Evolutionary conservation across 73 alveolate genomes (phyloP).

Genomic region (Paramecium primaurelia): DNA sequence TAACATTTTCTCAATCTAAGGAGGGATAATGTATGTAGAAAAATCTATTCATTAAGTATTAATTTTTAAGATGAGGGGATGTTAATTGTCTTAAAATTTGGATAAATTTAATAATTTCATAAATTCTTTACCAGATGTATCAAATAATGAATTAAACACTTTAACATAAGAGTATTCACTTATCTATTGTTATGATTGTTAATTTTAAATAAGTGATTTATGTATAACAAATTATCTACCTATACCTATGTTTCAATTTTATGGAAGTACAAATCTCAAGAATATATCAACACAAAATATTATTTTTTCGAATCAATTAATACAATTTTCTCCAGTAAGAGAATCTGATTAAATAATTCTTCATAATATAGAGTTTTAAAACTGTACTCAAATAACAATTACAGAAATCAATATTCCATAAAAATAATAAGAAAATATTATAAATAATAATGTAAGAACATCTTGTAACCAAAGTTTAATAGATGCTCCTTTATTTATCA

Average conservation of each 20-base stretch:
- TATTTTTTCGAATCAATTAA: not conserved
- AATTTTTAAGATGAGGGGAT: not conserved
- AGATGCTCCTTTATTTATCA: not conserved
- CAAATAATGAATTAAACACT: not conserved
- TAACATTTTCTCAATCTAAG: not conserved
- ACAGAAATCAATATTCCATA: not conserved
- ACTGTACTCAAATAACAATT: not conserved
- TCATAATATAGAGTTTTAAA: not conserved
- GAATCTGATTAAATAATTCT: not conserved
- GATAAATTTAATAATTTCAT: not conserved
- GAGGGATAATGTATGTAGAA: not conserved
- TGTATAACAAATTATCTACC: not conserved
- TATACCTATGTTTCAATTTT: not conserved
- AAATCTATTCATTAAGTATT: not conserved
- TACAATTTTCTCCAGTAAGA: not conserved
- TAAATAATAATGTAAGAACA: not conserved
- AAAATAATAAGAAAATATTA: not conserved
- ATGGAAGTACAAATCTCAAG: not conserved
- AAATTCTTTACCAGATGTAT: not conserved
- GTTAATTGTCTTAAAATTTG: not conserved
- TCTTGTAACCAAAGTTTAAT: not conserved
- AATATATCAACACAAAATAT: not conserved
- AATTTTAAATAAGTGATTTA: not conserved
- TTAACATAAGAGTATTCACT: not conserved
- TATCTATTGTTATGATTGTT: not conserved